Evolutionary conservation across 768 basidiomycete genomes (phyloP).

Genomic region (Suillus variegatus): DNA sequence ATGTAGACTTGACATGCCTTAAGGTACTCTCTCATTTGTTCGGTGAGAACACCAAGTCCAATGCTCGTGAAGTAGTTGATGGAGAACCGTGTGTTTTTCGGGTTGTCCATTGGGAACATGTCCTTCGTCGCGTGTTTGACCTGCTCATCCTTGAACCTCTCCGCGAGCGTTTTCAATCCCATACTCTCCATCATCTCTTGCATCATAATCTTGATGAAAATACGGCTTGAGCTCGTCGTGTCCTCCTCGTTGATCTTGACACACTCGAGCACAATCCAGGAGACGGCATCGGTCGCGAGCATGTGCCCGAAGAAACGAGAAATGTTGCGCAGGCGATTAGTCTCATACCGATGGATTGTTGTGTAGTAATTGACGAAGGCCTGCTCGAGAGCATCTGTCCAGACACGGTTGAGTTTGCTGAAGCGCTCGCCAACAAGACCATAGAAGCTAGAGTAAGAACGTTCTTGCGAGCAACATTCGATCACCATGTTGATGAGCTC

Average conservation of each 20-base stretch:
- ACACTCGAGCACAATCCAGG: constrained; percentile 82
- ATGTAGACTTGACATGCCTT: constrained; percentile 56
- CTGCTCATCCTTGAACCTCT: constrained; percentile 89
- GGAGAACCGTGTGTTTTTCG: constrained; percentile 93
- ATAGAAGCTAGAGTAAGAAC: constrained; percentile 97
- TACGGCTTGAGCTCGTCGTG: constrained; percentile 93
- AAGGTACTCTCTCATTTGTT: constrained; percentile 95
- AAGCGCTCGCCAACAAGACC: constrained; percentile 96
- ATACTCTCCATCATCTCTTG: constrained; percentile 93
- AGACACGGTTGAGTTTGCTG: constrained; percentile 92
- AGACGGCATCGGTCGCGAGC: constrained; percentile 81
- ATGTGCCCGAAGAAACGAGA: constrained; percentile 96
- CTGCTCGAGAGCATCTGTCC: constrained; percentile 87
- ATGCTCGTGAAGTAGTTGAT: constrained; percentile 99
- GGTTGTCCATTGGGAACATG: constrained; percentile 96
- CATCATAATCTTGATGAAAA: constrained; percentile 97
- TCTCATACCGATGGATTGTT: constrained; percentile 98
- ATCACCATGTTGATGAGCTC: constrained; percentile 98
- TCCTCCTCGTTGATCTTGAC: constrained; percentile 97
- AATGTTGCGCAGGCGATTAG: constrained; percentile 96
- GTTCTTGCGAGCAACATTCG: constrained; percentile 99
- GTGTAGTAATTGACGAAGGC: constrained; percentile 91
- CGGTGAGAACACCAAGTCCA: constrained; percentile 86
- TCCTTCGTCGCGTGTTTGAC: constrained; percentile 68
- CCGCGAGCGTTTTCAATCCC: constrained; percentile 84